These are phyloP conservation scores for Schizopora paradoxa DNA, from an alignment of 1,284 basidiomycete species.

Conservation along the genomic window DNA sequence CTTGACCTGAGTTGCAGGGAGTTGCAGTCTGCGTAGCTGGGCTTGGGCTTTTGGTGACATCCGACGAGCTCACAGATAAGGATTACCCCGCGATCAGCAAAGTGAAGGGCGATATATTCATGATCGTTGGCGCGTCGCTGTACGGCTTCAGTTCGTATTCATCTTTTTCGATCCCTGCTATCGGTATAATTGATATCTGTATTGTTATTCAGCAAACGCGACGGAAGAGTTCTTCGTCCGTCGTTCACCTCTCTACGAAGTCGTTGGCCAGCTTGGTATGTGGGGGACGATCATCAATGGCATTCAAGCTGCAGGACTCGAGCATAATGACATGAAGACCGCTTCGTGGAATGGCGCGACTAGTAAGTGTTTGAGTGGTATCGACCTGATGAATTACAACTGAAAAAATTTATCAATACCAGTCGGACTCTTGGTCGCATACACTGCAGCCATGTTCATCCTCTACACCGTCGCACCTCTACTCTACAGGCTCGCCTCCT, in stretches of 20 bases:
- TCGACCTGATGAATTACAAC: constrained; percentile 8
- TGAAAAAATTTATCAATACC: constrained; percentile 5
- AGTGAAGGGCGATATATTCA: constrained; percentile 80
- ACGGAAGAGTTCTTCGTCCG: constrained; percentile 85
- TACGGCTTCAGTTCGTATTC: constrained; percentile 72
- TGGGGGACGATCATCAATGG: constrained; percentile 78
- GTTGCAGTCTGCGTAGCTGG: constrained; percentile 70
- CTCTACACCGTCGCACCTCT: constrained; percentile 82
- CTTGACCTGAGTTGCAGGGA: constrained; percentile 40
- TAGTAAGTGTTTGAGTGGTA: constrained; percentile 36
- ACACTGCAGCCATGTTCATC: constrained; percentile 75
- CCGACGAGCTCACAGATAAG: constrained; percentile 67
- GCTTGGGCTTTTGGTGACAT: constrained; percentile 70
- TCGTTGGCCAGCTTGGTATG: constrained; percentile 81
- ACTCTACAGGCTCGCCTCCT: constrained; percentile 77
- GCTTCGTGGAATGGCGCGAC: constrained; percentile 68
- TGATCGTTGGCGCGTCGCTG: constrained; percentile 78
- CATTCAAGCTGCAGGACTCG: constrained; percentile 69
- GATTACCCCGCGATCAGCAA: constrained; percentile 58
- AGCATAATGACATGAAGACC: constrained; percentile 59
- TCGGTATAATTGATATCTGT: background rate
- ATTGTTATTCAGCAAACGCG: constrained; percentile 56
- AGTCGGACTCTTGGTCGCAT: constrained; percentile 73
- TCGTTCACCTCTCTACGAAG: constrained; percentile 75
- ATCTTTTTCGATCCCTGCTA: background rate